Conservation (phyloP, 1,284 basidiomycete species). For the Rhizoctonia solani region DNA sequence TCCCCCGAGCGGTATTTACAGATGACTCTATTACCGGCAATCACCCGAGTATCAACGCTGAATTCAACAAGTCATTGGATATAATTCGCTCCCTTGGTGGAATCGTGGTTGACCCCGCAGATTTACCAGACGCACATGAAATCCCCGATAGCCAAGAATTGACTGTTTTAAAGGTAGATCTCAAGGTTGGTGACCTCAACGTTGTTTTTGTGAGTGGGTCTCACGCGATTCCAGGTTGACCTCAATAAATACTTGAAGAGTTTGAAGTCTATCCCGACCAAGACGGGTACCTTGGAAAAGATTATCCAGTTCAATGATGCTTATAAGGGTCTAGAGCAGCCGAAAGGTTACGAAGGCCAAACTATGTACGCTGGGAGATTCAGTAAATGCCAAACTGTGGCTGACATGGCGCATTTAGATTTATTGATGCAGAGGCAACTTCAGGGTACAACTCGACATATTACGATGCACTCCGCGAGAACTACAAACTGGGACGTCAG, state of each 20-base stretch:
- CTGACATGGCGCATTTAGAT: not conserved
- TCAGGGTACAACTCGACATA: conserved; percentile 47
- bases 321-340: conserved; percentile 56
- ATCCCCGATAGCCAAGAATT: conserved; percentile 45
- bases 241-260: conserved; percentile 52
- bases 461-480: conserved; percentile 48
- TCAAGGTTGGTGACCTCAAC: conserved; percentile 61
- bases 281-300: conserved; percentile 58
- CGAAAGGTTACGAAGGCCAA: conserved; percentile 55
- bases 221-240: conserved; percentile 50
- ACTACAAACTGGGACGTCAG: conserved; percentile 48
- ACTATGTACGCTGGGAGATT: conserved; percentile 46
- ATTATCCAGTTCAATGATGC: conserved; percentile 60
- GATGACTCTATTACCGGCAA: conserved; percentile 2
- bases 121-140: conserved; percentile 57
- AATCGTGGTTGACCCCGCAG: conserved; percentile 63
- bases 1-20: conserved; percentile 47
- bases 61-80: conserved; percentile 56
- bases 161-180: conserved; percentile 45
- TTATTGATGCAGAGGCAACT: conserved; percentile 47
- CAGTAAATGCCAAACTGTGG: not conserved
- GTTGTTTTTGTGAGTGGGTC: too few relatives aligned
- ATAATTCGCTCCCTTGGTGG: conserved; percentile 59
- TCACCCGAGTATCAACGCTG: conserved; percentile 39
- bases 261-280: conserved; percentile 55